A percentile compares a stretch with the other conserved stretches of the same genome.
phyloP scores from a whole-genome alignment of 1,139 yeast species.

The Yamadazyma atmosphaerica region DNA sequence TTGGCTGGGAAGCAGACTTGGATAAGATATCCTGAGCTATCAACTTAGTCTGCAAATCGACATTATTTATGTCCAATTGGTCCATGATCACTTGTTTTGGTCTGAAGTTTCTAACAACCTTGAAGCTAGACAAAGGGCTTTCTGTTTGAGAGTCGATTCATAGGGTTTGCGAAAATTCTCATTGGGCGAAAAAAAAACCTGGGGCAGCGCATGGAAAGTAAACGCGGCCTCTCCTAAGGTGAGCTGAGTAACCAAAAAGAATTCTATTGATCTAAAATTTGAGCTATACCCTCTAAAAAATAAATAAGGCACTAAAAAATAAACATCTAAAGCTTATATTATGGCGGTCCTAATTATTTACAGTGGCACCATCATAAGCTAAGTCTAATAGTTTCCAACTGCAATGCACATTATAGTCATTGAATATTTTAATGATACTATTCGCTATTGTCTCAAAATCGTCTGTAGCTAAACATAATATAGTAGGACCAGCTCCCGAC shows the following conservation, averaged over 20 bases:
- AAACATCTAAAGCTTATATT: not conserved
- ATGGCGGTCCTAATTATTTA: conserved; percentile 11
- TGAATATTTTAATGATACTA: conserved; percentile 70
- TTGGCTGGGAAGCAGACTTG: conserved; percentile 39
- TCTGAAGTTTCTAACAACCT: no score
- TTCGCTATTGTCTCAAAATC: conserved; percentile 83
- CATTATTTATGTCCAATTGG: conserved; percentile 6
- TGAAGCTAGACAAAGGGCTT: conserved; percentile 2
- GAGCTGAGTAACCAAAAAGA: not conserved
- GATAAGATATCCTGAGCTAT: conserved; percentile 33
- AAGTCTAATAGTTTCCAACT: conserved; percentile 81
- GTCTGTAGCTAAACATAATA: conserved; percentile 86
- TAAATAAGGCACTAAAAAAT: no score
- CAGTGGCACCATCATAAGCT: conserved; percentile 85
- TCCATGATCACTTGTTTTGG: conserved; percentile 8
- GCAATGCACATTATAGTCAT: conserved; percentile 66
- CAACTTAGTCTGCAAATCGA: conserved; percentile 28
- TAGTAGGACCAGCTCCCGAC: conserved; percentile 98
- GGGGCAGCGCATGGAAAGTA: not conserved
- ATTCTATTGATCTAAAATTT: no score
- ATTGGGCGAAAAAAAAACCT: conserved; percentile 1
- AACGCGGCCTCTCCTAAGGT: not conserved
- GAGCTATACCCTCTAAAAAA: not conserved
- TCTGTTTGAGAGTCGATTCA: not conserved
- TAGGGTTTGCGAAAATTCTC: conserved; percentile 1